Evolutionary conservation across 768 basidiomycete species (phyloP), one percentile per base, ranked within the genome.

Genomic region (Neoboletus magnificus): DNA sequence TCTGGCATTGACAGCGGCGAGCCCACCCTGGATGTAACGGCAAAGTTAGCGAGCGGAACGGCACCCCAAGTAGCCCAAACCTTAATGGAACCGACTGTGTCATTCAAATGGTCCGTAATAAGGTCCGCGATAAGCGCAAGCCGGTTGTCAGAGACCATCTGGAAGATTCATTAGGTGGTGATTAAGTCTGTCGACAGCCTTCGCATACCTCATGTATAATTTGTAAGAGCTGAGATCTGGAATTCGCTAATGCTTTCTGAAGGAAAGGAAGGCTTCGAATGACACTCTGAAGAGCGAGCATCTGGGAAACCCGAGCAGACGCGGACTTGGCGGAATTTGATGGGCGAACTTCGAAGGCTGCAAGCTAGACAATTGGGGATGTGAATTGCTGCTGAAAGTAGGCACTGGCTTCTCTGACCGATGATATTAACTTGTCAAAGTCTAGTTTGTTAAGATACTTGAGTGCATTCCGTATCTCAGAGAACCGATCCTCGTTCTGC

Each of bases 361-460:
- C 84, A 32, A 92, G 80, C 89, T 93, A 50, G n/a, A 41, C 32
- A 12, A 48, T 20, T 2, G 16, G 27, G 5, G 16, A 18, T n/a
- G 30, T 48, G 8, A 52, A 45, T 12, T 25, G 50, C n/a, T 23
- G 22, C 25, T 30, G 30, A 4, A 48, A 7, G 37, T 5, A 2
- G 41, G 12, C 8, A 22, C 23, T 25, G 33, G 15, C 3, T 22
- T 32, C 6, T 59, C 77, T 56, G 63, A 87, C 89, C 27, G 82
- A 82, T 45, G 80, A 83, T 35, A 93, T 87, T 8, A 97, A 73
- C 66, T 89, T 94, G 70, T 98, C 95, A 27, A 96, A 81, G 63
- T 98, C 96, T 68, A 90, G 77, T 65, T 89, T 87, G 66, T 89
- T 85, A 50, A 93, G 71, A 2, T 77, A 70, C 67, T 84, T 87